Evolutionary conservation across 1,284 basidiomycete species (phyloP), one percentile per base, ranked within the genome.

Genomic region (Pseudozyma hubeiensis): DNA sequence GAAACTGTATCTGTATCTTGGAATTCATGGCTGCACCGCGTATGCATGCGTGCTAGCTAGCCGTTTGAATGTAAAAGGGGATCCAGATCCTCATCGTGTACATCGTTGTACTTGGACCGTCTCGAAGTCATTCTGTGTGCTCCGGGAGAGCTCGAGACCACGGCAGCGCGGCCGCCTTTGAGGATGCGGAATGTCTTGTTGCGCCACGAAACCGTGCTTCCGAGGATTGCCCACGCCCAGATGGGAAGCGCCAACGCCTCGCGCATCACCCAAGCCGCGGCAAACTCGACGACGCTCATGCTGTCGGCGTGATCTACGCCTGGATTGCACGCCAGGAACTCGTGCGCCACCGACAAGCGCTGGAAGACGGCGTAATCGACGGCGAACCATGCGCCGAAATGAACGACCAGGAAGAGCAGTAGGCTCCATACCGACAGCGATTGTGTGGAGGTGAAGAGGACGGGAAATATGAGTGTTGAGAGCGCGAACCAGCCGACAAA

Each of bases 201-300:
- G 14, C 75, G 47, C 75, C 75, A 77, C 10, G 63, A 64, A 4
- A 77, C 75, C 6, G 66, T 75, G 59, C 63, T 75, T 17, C 81
- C 82, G n/a, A 61, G 44, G 53, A 84, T 80, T 16, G 82, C 81
- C 71, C 77, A 80, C 5, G 64, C 50, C 81, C 81, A 84, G 47
- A 84, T 84, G 7, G 82, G 82, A 34, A 83, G 63, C 4, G 82
- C 82, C 7, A 84, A 56, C 8, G 69, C 43, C 30, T 84, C 82
- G 7, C 82, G 75, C 40, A 80, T 34, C 33, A 59, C 64, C 81
- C 81, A 84, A 4, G 80, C 80, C 2, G 52, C 47, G 17, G 30
- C 48, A 58, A 78, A 55, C 17, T 69, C 66, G 59, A 63, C 14
- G 3, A 70, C 9, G 31, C 63, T 49, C 58, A 69, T 52, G 8